Conservation (phyloP, 108 stramenopile genomes). For the Conticribra guillardii region DNA sequence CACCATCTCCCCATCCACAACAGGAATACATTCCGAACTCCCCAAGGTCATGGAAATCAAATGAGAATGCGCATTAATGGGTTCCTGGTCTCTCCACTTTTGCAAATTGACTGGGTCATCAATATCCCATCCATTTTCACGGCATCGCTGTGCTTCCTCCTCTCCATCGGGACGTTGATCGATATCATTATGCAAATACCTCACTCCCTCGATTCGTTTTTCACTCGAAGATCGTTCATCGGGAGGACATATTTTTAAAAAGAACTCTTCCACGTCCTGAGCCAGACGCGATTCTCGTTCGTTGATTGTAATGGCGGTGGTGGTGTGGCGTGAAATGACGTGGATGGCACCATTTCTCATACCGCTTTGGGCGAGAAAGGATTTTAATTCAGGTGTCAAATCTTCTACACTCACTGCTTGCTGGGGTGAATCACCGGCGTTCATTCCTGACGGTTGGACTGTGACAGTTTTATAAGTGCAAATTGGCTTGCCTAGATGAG, state of each 20-base stretch:
- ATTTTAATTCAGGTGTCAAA: conserved; percentile 68
- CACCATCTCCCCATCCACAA: conserved; percentile 80
- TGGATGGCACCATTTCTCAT: conserved; percentile 72
- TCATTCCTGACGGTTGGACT: conserved; percentile 31
- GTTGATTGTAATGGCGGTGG: conserved; percentile 88
- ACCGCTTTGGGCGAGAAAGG: conserved; percentile 54
- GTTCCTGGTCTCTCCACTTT: conserved; percentile 88
- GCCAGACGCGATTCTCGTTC: conserved; percentile 79
- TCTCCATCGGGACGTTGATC: conserved; percentile 77
- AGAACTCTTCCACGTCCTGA: conserved; percentile 69
- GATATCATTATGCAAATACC: conserved; percentile 88
- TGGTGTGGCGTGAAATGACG: conserved; percentile 85
- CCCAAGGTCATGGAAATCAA: conserved; percentile 82
- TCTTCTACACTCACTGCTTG: conserved; percentile 83
- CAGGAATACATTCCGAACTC: conserved; percentile 79
- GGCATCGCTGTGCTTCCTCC: conserved; percentile 83
- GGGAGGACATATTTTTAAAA: conserved; percentile 71
- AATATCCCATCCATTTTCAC: conserved; percentile 89
- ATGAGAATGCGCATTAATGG: conserved; percentile 92
- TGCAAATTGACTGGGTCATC: conserved; percentile 62
- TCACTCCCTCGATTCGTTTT: conserved; percentile 25
- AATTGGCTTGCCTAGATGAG: conserved; percentile 31
- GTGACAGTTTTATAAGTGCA: conserved; percentile 46
- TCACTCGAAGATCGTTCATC: conserved; percentile 68
- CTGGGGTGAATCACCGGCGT: conserved; percentile 54